Evolutionary conservation across 805 yeast genomes (phyloP), one percentile per base, ranked within the genome.

Genomic region (Maudiozyma serrabonitensis): DNA sequence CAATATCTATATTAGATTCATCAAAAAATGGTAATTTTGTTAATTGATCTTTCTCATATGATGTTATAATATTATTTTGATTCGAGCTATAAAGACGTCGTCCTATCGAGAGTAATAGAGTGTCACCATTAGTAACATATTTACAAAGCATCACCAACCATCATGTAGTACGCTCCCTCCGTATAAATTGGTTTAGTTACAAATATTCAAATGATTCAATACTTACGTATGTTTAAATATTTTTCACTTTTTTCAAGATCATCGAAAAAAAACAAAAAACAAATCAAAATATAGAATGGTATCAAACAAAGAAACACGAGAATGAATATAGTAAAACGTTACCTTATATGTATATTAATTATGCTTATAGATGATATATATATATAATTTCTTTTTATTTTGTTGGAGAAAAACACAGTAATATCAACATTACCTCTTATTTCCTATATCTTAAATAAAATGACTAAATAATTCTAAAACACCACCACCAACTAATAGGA

Each of bases 401-500:
- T n/a, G n/a, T 8, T 25, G 25, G 12, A 41, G 32, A 28, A 28
- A 28, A 28, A 6, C 9, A 28, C 32, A 28, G 32, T 9, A 8
- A 28, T 9, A 28, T 28, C 32, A 28, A 28, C 9, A 35, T 16
- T 35, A 8, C 15, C 4, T 35, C 38, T 35, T 6, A n/a, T 15
- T 35, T 13, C 11, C 4, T 11, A 35, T 18, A n/a, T 6, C 8
- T 48, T 64, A 80, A 57, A 82, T 72, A 59, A 81, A 68, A 47
- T 75, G 56, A 54, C 81, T 75, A 28, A 87, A 51, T 41, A 87
- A 53, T 66, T 88, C 93, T 44, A 89, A 72, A 7, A 86, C 53
- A 54, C 90, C 95, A 57, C 95, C 95, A 50, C 96, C 96, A 53
- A 83, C 72, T 12, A 89, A 73, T 55, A 87, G 71, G 63, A 88